phyloP scores from a whole-genome alignment of 1,284 basidiomycete species.

The Leccinum pachyderme region DNA sequence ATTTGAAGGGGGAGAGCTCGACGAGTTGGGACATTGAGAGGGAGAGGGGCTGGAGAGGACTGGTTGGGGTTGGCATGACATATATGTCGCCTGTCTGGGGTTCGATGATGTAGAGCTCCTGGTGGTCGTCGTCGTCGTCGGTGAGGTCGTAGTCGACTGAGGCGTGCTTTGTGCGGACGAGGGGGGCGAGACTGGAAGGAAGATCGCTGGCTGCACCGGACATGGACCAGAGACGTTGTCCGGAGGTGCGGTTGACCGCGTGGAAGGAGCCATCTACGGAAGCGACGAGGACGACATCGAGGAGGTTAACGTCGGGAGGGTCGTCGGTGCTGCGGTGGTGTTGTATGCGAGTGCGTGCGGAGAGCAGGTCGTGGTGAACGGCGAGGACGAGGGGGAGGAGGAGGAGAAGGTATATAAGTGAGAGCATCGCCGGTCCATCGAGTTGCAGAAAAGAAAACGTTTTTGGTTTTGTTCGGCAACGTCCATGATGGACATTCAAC shows the following conservation, averaged over 20 bases:
- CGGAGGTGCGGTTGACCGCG: constrained; percentile 80
- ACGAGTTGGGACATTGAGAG: constrained; percentile 86
- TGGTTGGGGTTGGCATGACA: constrained; percentile 63
- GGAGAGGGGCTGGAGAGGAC: constrained; percentile 77
- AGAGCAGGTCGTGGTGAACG: constrained; percentile 13
- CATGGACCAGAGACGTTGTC: constrained; percentile 80
- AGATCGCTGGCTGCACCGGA: constrained; percentile 49
- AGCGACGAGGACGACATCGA: constrained; percentile 80
- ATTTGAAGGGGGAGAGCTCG: constrained; percentile 82
- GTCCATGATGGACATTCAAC: constrained; percentile 68
- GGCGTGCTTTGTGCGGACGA: constrained; percentile 67
- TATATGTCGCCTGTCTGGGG: constrained; percentile 90
- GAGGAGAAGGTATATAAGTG: constrained; percentile 5
- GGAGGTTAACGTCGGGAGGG: constrained; percentile 51
- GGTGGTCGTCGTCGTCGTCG: constrained; percentile 52
- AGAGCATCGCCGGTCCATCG: constrained; percentile 31
- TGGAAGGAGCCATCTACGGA: constrained; percentile 91
- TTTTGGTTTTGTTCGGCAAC: not conserved
- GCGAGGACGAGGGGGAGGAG: constrained; percentile 10
- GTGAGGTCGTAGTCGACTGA: constrained; percentile 52
- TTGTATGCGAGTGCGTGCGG: constrained; percentile 10
- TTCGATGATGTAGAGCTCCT: constrained; percentile 87
- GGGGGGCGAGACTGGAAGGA: constrained; percentile 60
- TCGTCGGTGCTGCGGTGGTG: constrained; percentile 6
- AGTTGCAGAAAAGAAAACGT: not conserved